Percentiles rank a stretch among this genome's conserved stretches.
Conservation (phyloP, 352 stramenopile genomes). For the Globisporangium ultimum region DNA sequence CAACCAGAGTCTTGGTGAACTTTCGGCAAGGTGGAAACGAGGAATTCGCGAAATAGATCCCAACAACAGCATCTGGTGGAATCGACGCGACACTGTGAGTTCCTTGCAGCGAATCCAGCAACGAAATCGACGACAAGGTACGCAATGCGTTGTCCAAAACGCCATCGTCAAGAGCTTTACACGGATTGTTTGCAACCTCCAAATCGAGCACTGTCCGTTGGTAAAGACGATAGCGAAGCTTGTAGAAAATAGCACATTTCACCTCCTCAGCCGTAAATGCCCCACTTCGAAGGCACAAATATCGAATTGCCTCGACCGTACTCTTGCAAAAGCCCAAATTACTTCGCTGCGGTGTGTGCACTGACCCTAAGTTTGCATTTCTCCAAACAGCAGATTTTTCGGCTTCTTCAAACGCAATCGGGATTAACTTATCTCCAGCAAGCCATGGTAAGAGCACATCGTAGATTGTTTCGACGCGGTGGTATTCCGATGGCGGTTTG, state of each 20-base stretch:
- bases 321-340: slow-evolving; percentile 84
- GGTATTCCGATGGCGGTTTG: slow-evolving; percentile 82
- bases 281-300: slow-evolving; percentile 52
- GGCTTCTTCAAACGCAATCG: slow-evolving; percentile 47
- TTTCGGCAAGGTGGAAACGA: slow-evolving; percentile 44
- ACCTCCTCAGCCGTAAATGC: slow-evolving; percentile 58
- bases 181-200: slow-evolving; percentile 48
- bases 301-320: slow-evolving; percentile 71
- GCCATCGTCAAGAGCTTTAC: slow-evolving; percentile 39
- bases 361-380: slow-evolving; percentile 25
- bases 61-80: slow-evolving; percentile 51
- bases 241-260: slow-evolving; percentile 68
- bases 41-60: slow-evolving; percentile 69
- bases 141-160: slow-evolving; percentile 57
- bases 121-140: slow-evolving; percentile 51
- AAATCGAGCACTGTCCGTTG: slow-evolving; percentile 51
- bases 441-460: slow-evolving; percentile 89
- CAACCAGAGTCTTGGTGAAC: slow-evolving; percentile 49
- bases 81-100: slow-evolving; percentile 55
- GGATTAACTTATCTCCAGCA: slow-evolving; percentile 65
- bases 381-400: slow-evolving; percentile 27
- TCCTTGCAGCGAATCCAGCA: slow-evolving; percentile 76
- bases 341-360: slow-evolving; percentile 64
- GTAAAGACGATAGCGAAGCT: slow-evolving; percentile 67
- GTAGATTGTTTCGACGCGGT: slow-evolving; percentile 86